Conservation (phyloP, 306 rosid genomes). For the Quercus glauca region DNA sequence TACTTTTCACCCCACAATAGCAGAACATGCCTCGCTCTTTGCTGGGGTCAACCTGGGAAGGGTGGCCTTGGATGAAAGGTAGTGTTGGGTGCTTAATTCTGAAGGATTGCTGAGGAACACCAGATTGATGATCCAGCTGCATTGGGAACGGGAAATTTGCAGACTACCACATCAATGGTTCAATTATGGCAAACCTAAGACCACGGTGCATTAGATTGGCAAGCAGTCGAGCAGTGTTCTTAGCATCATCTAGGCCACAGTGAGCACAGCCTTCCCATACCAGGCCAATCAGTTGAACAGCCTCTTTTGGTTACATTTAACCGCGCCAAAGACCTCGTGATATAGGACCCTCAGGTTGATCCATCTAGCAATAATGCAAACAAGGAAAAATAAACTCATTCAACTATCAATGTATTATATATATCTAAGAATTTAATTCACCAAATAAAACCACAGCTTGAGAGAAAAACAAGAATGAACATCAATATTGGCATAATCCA, state of each 20-base stretch:
- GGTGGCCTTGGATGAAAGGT: conserved; percentile 6
- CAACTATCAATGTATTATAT: background rate
- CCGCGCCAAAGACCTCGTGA: conserved; percentile 21
- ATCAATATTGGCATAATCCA: background rate
- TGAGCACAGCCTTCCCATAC: conserved; percentile 31
- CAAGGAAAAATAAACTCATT: background rate
- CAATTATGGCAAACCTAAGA: conserved; percentile 10
- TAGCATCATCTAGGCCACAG: conserved; percentile 30
- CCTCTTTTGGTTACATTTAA: conserved; percentile 26
- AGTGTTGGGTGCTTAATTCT: background rate
- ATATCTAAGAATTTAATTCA: background rate
- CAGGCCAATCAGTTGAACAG: conserved; percentile 21
- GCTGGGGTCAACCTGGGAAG: background rate
- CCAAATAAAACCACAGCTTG: background rate
- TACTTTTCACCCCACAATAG: conserved; percentile 44
- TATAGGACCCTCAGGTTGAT: conserved; percentile 27
- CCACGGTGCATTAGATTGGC: conserved; percentile 21
- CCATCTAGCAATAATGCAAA: conserved; percentile 16
- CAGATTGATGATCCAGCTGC: conserved; percentile 1
- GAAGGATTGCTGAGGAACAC: background rate
- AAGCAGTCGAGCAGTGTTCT: conserved; percentile 27
- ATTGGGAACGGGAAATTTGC: background rate
- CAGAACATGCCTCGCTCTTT: background rate
- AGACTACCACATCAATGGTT: conserved; percentile 16
- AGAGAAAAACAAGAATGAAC: background rate